Evolutionary conservation across 768 basidiomycete genomes (phyloP).

Genomic region (Panaeolus cyanescens): DNA sequence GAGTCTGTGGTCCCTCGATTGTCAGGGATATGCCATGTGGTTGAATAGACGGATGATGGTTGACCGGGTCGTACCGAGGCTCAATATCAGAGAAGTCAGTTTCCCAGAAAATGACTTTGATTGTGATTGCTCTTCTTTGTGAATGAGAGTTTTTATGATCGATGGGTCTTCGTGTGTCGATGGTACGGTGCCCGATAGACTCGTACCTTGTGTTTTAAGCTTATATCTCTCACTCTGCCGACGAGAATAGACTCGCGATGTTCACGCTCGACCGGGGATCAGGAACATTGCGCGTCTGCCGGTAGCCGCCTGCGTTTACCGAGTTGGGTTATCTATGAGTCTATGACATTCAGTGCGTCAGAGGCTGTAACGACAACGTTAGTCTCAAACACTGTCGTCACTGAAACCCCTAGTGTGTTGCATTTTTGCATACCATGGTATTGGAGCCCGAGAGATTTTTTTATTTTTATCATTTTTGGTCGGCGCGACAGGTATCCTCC

Average conservation of each 20-base stretch:
- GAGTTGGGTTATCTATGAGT: background rate
- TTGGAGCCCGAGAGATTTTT: background rate
- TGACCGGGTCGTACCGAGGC: background rate
- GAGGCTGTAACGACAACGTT: background rate
- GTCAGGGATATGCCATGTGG: background rate
- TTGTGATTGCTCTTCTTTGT: too few relatives aligned
- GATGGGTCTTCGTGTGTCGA: background rate
- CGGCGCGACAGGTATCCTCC: background rate
- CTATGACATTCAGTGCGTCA: background rate
- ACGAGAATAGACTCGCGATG: background rate
- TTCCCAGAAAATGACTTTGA: background rate
- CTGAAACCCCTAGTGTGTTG: background rate
- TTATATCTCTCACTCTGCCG: background rate
- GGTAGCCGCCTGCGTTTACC: background rate
- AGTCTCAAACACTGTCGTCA: background rate
- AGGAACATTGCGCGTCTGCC: background rate
- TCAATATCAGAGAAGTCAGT: background rate
- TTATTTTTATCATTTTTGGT: too few relatives aligned
- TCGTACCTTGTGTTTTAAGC: background rate
- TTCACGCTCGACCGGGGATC: background rate
- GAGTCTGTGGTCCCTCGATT: background rate
- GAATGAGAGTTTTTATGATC: background rate
- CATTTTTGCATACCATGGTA: background rate
- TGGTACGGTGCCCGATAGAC: background rate
- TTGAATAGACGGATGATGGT: background rate